phyloP scores from a whole-genome alignment of 2,329 filamentous ascomycete genomes.

The Verticillium dahliae region DNA sequence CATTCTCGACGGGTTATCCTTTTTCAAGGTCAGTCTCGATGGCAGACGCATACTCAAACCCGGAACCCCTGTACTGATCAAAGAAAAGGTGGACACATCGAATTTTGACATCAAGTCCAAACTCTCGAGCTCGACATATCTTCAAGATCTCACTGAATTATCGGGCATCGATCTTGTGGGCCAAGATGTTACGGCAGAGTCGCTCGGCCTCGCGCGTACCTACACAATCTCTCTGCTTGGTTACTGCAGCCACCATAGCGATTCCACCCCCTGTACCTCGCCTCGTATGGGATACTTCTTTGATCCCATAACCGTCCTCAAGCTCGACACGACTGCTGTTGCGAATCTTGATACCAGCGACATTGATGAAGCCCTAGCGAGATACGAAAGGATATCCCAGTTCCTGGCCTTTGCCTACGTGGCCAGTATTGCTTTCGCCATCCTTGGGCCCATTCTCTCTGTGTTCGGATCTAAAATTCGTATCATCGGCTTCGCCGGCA shows the following conservation, averaged over 20 bases:
- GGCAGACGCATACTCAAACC: background rate
- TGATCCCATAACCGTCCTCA: constrained; percentile 22
- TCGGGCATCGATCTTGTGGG: constrained; percentile 25
- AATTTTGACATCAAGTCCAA: constrained; percentile 20
- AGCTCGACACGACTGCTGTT: constrained; percentile 17
- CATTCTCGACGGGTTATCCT: constrained; percentile 18
- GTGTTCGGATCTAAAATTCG: constrained; percentile 13
- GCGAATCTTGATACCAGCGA: constrained; percentile 10
- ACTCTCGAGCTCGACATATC: constrained; percentile 21
- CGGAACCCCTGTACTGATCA: background rate
- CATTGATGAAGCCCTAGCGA: constrained; percentile 16
- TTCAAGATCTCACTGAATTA: constrained; percentile 23
- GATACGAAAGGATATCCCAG: constrained; percentile 18
- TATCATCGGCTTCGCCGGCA: constrained; percentile 8
- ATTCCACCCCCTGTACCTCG: constrained; percentile 16
- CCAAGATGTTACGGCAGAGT: constrained; percentile 15
- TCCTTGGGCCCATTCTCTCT: constrained; percentile 15
- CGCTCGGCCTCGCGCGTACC: constrained; percentile 18
- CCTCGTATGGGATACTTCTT: constrained; percentile 22
- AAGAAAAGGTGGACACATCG: constrained; percentile 20
- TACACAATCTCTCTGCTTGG: constrained; percentile 26
- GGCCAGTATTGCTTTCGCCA: constrained; percentile 14
- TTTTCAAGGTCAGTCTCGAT: constrained; percentile 22
- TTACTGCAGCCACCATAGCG: constrained; percentile 19
- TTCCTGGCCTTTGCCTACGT: constrained; percentile 23